These are phyloP conservation scores for Rosa lucieae DNA, from an alignment of 306 rosid species.

Conservation along the genomic window DNA sequence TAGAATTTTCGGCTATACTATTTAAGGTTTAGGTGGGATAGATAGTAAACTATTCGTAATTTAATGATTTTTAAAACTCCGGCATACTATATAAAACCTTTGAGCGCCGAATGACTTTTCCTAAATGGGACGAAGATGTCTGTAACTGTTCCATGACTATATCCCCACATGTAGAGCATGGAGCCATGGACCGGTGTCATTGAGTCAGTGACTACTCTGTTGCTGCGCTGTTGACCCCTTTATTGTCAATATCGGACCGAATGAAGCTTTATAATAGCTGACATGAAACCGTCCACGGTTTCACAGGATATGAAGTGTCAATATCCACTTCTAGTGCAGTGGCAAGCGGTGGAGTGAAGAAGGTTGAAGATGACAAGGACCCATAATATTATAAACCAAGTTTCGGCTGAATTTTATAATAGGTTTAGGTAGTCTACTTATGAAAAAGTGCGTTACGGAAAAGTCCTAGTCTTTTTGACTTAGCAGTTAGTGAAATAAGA, in stretches of 20 bases:
- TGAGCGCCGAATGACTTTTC: neutral
- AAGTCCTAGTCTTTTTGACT: constrained; percentile 13
- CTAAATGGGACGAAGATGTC: neutral
- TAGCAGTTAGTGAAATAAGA: constrained; percentile 3
- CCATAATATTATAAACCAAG: neutral
- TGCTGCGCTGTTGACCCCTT: neutral
- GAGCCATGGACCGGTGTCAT: neutral
- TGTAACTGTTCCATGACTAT: neutral
- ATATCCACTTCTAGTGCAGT: neutral
- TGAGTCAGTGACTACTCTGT: neutral
- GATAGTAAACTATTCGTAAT: too few relatives aligned
- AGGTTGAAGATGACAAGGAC: constrained; percentile 1
- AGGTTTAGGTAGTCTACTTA: constrained; percentile 37
- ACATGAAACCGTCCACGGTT: neutral
- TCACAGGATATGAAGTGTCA: neutral
- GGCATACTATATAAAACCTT: too few relatives aligned
- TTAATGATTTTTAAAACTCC: too few relatives aligned
- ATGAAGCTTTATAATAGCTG: neutral
- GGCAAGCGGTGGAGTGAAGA: constrained; percentile 1
- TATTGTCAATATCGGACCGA: neutral
- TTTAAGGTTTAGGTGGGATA: too few relatives aligned
- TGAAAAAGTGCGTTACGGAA: constrained; percentile 31
- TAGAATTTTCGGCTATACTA: too few relatives aligned
- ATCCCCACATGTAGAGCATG: neutral
- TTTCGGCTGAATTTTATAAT: neutral